Base-by-base conservation (phyloP, 805 yeast species). In the Wickerhamiella domercqiae region DNA sequence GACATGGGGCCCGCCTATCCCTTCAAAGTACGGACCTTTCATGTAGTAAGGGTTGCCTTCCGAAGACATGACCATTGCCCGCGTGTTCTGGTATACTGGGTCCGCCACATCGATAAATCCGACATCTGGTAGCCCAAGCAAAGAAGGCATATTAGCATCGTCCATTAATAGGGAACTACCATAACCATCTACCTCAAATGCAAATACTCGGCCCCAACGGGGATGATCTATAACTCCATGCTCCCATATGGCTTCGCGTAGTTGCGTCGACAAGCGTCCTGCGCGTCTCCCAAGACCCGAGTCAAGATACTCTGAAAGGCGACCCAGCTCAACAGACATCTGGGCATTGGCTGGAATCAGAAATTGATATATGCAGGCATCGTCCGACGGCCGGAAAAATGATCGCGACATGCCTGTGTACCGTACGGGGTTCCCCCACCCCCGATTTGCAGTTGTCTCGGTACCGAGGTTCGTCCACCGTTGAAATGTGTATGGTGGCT, bases 1-100 rank as follows among this genome's bases (percentile, higher is more conserved):
- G 30, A 83, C 70, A 54, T 83, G 95, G 0, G 95, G 95, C 0
- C 94, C 94, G 0, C 95, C 94, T 42, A 84, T 68, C 0, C 94
- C 94, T 46, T 68, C 65, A 50, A 84, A 78, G 44, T 55, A 57
- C 3, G 49, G 47, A 0, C 94, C 94, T 29, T 59, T 54, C 31
- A 79, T 59, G 48, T 60, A 83, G 55, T 80, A 83, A 1, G 95
- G 94, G 52, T 83, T 83, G 0, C 90, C 90, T 4, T 57, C 48
- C 39, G 68, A 71, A 2, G 74, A 64, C 17, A 81, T 58, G 7
- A 83, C 62, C 93, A 84, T 78, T 35, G 64, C 68, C 39, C 94
- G 62, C 0, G 94, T 83, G 51, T 79, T 80, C 51, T 73, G 76
- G 56, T 83, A 83, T 2, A 81, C 54, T 30, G 61, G 62, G 52